Conservation (phyloP, 768 basidiomycete species). For the Lenzites betulinus region DNA sequence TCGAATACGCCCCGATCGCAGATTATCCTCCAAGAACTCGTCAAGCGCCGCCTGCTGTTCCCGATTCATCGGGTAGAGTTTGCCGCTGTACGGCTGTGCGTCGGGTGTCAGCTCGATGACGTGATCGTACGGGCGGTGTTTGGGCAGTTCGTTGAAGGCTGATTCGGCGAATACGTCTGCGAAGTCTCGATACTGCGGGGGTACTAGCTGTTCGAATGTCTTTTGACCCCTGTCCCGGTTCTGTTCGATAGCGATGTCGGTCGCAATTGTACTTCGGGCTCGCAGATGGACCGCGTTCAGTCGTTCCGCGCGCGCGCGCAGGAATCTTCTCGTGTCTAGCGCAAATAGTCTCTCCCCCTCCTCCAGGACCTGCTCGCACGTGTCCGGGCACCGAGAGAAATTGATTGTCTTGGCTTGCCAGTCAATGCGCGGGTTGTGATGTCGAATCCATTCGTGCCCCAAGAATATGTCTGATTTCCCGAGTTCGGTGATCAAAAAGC, state of each 20-base stretch:
- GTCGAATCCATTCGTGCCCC: constrained; percentile 4
- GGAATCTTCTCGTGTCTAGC: constrained; percentile 9
- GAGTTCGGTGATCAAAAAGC: neutral
- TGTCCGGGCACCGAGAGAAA: neutral
- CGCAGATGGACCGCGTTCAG: neutral
- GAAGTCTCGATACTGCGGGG: constrained; percentile 30
- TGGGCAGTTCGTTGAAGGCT: constrained; percentile 33
- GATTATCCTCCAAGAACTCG: constrained; percentile 26
- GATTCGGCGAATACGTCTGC: constrained; percentile 29
- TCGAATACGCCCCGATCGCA: constrained; percentile 20
- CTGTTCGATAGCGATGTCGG: neutral
- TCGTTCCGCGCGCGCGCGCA: neutral
- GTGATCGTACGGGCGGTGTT: constrained; percentile 36
- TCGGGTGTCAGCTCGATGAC: constrained; percentile 35
- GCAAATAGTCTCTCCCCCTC: neutral
- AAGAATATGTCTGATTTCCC: constrained; percentile 1
- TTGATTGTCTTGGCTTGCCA: neutral
- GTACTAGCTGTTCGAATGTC: neutral
- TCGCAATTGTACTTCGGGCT: neutral
- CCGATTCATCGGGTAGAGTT: constrained; percentile 19
- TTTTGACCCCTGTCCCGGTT: neutral
- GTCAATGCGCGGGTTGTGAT: constrained; percentile 7
- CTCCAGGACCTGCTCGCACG: neutral
- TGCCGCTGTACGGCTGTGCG: constrained; percentile 21
- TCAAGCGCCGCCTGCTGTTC: constrained; percentile 16